Evolutionary conservation across 2,329 filamentous ascomycete genomes (phyloP).

Genomic region (Paecilomyces sp.): DNA sequence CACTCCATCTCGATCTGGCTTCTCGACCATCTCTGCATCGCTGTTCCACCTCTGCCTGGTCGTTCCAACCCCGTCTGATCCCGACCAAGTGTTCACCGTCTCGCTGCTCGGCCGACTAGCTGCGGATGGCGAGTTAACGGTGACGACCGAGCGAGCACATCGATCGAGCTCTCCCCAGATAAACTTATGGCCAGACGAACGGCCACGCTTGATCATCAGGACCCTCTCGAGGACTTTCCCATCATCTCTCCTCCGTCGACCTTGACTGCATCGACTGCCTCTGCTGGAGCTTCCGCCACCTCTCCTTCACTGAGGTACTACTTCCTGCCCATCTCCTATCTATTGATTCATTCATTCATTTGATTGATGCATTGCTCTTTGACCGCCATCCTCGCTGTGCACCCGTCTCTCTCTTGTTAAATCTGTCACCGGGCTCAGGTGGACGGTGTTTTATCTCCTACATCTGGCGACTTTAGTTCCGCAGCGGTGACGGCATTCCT

Average conservation of each 20-base stretch:
- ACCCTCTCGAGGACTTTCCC: constrained; percentile 35
- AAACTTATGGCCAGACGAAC: constrained; percentile 43
- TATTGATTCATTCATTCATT: background rate
- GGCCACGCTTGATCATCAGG: constrained; percentile 36
- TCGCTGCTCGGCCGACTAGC: constrained; percentile 13
- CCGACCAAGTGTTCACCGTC: constrained; percentile 12
- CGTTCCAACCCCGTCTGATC: background rate
- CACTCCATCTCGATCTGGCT: constrained; percentile 7
- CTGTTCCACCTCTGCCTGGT: background rate
- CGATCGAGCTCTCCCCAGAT: constrained; percentile 22
- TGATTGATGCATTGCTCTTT: background rate
- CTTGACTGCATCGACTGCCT: constrained; percentile 15
- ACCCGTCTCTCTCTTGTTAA: background rate
- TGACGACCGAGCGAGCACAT: constrained; percentile 23
- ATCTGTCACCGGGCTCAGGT: background rate
- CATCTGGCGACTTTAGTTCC: background rate
- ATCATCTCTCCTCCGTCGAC: constrained; percentile 23
- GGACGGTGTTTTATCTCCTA: background rate
- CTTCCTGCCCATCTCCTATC: constrained; percentile 14
- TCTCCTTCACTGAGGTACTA: constrained; percentile 31
- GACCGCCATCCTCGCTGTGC: constrained; percentile 6
- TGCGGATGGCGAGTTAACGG: constrained; percentile 39
- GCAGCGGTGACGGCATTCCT: background rate
- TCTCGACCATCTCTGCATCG: background rate
- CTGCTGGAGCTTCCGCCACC: constrained; percentile 16